These are phyloP conservation scores for Solanum corneliomulleri DNA, from an alignment of 257 asterid genomes.

Conservation along the genomic window DNA sequence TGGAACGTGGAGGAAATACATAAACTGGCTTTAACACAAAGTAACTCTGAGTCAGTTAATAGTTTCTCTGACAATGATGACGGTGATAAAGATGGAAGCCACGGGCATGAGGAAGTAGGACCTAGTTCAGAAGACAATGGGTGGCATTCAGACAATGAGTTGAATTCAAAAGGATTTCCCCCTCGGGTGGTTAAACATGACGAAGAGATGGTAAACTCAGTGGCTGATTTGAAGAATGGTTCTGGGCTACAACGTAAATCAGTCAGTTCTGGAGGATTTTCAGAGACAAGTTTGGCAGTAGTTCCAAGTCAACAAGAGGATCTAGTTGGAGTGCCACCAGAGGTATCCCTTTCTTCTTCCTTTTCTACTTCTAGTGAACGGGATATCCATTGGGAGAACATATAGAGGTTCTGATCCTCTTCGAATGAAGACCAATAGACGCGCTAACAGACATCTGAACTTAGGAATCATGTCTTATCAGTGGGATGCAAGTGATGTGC, in stretches of 20 bases:
- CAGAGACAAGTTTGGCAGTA: slow-evolving; percentile 39
- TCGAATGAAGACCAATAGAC: background rate
- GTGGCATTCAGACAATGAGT: slow-evolving; percentile 63
- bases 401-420: background rate
- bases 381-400: background rate
- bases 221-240: slow-evolving; percentile 27
- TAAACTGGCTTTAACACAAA: slow-evolving; percentile 38
- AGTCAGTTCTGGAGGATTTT: slow-evolving; percentile 23
- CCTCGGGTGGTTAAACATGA: slow-evolving; percentile 37
- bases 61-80: slow-evolving; percentile 79
- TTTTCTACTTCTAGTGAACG: background rate
- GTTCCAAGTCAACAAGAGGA: slow-evolving; percentile 50
- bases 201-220: slow-evolving; percentile 29
- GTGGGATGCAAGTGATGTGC: background rate
- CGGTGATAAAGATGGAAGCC: slow-evolving; percentile 52
- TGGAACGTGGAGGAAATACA: slow-evolving; percentile 62
- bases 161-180: slow-evolving; percentile 42
- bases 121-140: slow-evolving; percentile 37
- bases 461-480: background rate
- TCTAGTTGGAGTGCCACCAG: slow-evolving; percentile 74
- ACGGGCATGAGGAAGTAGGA: slow-evolving; percentile 32
- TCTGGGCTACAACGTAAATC: slow-evolving; percentile 29
- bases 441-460: background rate
- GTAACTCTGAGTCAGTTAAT: slow-evolving; percentile 57
- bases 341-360: slow-evolving; percentile 34